phyloP scores from a whole-genome alignment of 306 rosid genomes.

The Alnus glutinosa region DNA sequence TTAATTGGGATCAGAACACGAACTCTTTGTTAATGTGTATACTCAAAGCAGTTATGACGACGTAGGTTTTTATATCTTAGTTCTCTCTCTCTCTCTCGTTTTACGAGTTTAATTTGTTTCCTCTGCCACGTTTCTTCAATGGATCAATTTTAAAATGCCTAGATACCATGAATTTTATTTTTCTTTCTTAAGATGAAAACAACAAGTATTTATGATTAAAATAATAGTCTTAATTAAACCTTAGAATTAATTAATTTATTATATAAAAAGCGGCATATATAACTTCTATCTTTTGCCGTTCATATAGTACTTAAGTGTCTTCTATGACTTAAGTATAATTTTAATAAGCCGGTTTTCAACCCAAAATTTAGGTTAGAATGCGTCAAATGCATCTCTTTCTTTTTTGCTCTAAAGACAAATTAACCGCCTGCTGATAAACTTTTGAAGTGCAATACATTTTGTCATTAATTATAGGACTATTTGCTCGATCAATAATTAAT shows the following conservation, averaged over 20 bases:
- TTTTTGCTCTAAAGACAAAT: not conserved
- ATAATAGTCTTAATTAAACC: not conserved
- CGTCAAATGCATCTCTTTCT: not conserved
- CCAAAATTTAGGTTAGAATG: not conserved
- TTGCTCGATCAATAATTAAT: not conserved
- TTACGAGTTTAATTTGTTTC: not conserved
- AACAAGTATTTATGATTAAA: too few relatives aligned
- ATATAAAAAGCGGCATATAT: not conserved
- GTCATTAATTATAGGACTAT: not conserved
- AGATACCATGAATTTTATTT: not conserved
- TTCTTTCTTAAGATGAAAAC: not conserved
- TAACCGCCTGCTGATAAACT: not conserved
- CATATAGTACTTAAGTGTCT: not conserved
- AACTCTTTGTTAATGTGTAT: not conserved
- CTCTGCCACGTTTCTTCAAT: not conserved
- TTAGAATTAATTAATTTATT: not conserved
- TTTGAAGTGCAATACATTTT: not conserved
- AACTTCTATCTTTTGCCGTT: not conserved
- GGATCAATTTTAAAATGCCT: not conserved
- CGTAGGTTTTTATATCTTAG: not conserved
- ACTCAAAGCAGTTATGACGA: not conserved
- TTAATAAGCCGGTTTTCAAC: not conserved
- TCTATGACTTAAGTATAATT: too few relatives aligned
- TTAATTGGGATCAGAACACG: conserved; percentile 16
- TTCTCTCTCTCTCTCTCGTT: not conserved